phyloP scores from a whole-genome alignment of 2,329 filamentous ascomycete species.

The Hirsutella minnesotensis region DNA sequence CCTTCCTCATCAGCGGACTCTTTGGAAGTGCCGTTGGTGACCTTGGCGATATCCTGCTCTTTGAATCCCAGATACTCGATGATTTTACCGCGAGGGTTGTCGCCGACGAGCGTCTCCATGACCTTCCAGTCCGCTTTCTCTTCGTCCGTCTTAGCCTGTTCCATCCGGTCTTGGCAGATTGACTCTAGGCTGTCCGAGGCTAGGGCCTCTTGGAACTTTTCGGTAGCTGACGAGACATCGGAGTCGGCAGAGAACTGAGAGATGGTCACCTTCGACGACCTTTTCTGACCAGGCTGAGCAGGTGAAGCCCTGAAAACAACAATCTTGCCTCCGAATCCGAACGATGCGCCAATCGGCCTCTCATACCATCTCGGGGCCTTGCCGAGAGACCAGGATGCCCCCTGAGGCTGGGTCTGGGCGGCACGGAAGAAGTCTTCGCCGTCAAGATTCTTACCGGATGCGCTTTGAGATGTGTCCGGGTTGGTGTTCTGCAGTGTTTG shows the following conservation, averaged over 20 bases:
- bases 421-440: conserved; percentile 95
- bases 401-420: conserved; percentile 83
- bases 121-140: conserved; percentile 96
- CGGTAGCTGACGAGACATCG: conserved; percentile 69
- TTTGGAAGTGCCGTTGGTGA: conserved; percentile 34
- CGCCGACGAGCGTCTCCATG: conserved; percentile 75
- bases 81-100: conserved; percentile 76
- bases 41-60: conserved; percentile 42
- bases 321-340: conserved; percentile 91
- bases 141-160: conserved; percentile 67
- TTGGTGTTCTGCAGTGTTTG: conserved; percentile 94
- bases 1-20: conserved; percentile 14
- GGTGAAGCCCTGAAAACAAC: conserved; percentile 57
- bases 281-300: conserved; percentile 48
- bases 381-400: conserved; percentile 72
- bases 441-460: conserved; percentile 60
- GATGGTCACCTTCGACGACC: conserved; percentile 68
- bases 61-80: conserved; percentile 84
- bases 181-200: conserved; percentile 62
- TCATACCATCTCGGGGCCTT: conserved; percentile 88
- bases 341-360: conserved; percentile 72
- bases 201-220: conserved; percentile 77
- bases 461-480: conserved; percentile 54
- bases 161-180: conserved; percentile 71
- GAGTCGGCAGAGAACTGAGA: conserved; percentile 83